A percentile compares a stretch with the other conserved stretches of the same genome.
These are phyloP conservation scores for Amanita jacksonii DNA, from an alignment of 768 basidiomycete genomes.

Conservation along the genomic window DNA sequence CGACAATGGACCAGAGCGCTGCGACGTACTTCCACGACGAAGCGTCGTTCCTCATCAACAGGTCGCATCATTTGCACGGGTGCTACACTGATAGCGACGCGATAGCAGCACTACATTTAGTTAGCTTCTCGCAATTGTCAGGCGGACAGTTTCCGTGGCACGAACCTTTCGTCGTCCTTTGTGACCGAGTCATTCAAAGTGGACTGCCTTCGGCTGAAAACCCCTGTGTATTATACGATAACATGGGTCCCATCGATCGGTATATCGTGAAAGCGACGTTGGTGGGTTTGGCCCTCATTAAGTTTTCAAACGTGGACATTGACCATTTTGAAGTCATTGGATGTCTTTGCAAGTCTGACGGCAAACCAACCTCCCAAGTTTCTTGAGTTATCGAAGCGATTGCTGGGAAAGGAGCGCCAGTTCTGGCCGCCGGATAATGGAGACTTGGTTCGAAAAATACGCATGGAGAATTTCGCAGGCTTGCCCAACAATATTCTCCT, in stretches of 20 bases:
- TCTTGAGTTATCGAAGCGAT: constrained; percentile 52
- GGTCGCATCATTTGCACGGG: constrained; percentile 42
- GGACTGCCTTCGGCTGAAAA: constrained; percentile 56
- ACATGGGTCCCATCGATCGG: constrained; percentile 43
- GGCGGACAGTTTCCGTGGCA: constrained; percentile 66
- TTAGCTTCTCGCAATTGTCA: constrained; percentile 63
- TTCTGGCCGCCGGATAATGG: constrained; percentile 31
- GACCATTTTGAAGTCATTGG: constrained; percentile 52
- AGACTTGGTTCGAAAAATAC: constrained; percentile 32
- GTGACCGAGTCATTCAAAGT: constrained; percentile 67
- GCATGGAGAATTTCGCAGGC: constrained; percentile 62
- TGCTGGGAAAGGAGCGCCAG: constrained; percentile 44
- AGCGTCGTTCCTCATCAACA: constrained; percentile 52
- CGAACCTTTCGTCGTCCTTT: constrained; percentile 55
- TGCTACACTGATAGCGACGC: constrained; percentile 60
- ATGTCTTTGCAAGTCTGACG: constrained; percentile 63
- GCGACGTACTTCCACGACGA: constrained; percentile 60
- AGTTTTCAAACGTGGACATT: constrained; percentile 6
- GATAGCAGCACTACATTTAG: constrained; percentile 68
- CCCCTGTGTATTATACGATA: constrained; percentile 47
- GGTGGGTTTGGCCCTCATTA: constrained; percentile 39
- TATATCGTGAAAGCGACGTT: constrained; percentile 62
- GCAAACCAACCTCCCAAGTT: constrained; percentile 54
- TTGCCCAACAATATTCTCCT: constrained; percentile 75
- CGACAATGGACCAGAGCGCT: constrained; percentile 45